These are phyloP conservation scores for Podila epigama DNA, from an alignment of 192 early-diverging fungal species.

Conservation along the genomic window DNA sequence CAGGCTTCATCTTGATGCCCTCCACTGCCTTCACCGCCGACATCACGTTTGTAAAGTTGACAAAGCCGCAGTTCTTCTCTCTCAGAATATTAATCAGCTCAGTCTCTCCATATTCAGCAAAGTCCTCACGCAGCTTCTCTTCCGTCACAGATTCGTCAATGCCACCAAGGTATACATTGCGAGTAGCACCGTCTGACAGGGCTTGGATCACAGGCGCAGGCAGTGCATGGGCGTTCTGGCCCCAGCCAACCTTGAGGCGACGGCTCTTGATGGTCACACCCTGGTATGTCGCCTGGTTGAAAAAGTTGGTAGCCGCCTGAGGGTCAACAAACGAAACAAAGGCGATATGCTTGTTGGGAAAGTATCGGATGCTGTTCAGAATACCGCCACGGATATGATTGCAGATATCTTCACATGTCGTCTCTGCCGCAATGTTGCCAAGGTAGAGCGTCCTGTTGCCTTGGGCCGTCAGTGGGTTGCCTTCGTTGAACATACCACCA, in stretches of 20 bases:
- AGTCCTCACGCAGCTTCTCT: conserved; percentile 77
- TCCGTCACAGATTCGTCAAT: conserved; percentile 70
- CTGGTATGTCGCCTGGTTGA: conserved; percentile 60
- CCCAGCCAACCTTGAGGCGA: conserved; percentile 84
- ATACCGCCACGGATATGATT: conserved; percentile 89
- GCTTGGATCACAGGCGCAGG: conserved; percentile 62
- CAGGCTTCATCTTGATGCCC: conserved; percentile 63
- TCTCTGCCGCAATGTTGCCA: conserved; percentile 79
- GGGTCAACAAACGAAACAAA: conserved; percentile 90
- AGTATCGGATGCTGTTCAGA: conserved; percentile 78
- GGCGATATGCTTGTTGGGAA: conserved; percentile 79
- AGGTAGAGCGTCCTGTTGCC: conserved; percentile 88
- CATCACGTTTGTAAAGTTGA: conserved; percentile 83
- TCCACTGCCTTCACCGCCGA: conserved; percentile 84
- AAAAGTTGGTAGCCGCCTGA: conserved; percentile 67
- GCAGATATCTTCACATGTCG: conserved; percentile 82
- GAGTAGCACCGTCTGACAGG: conserved; percentile 69
- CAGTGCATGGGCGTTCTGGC: conserved; percentile 65
- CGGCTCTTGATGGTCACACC: conserved; percentile 77
- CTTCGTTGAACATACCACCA: conserved; percentile 19
- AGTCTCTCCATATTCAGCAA: conserved; percentile 85
- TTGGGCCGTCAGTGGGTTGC: conserved; percentile 21
- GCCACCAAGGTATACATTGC: conserved; percentile 85
- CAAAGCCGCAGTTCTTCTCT: conserved; percentile 88
- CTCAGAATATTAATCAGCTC: conserved; percentile 83